These are phyloP conservation scores for Lobosporangium transversale DNA, from an alignment of 192 early-diverging fungal species.

Conservation along the genomic window DNA sequence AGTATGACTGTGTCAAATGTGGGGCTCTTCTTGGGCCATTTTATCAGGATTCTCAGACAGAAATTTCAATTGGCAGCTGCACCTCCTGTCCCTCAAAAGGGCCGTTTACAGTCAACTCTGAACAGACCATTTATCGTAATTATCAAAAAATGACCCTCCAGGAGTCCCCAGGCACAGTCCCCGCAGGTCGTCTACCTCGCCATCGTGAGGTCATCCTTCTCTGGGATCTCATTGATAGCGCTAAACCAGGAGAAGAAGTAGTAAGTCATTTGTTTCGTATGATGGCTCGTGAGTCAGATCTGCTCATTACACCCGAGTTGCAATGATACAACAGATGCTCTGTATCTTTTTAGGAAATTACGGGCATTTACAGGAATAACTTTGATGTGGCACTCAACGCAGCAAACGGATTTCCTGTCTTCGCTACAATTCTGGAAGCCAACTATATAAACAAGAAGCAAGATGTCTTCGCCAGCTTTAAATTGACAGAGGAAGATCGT, in stretches of 20 bases:
- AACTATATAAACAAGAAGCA: slow-evolving; percentile 93
- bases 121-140: slow-evolving; percentile 97
- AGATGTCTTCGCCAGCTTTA: slow-evolving; percentile 87
- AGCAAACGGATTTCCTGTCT: slow-evolving; percentile 96
- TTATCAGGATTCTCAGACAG: slow-evolving; percentile 89
- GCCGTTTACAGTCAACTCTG: slow-evolving; percentile 89
- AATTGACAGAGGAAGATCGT: slow-evolving; percentile 92
- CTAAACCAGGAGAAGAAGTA: slow-evolving; percentile 96
- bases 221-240: slow-evolving; percentile 96
- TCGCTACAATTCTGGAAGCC: slow-evolving; percentile 95
- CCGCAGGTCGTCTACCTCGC: slow-evolving; percentile 93
- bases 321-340: no score
- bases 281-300: no score
- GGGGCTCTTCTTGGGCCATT: slow-evolving; percentile 91
- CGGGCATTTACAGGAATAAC: slow-evolving; percentile 95
- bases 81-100: slow-evolving; percentile 90
- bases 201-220: slow-evolving; percentile 93
- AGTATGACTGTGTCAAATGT: slow-evolving; percentile 96
- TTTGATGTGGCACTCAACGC: slow-evolving; percentile 89
- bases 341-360: slow-evolving; percentile 74
- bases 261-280: slow-evolving; percentile 57
- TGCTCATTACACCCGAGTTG: no score
- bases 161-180: slow-evolving; percentile 95
- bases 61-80: slow-evolving; percentile 88
- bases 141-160: slow-evolving; percentile 97